phyloP scores from a whole-genome alignment of 2,329 filamentous ascomycete species.

The Sphaerulina vaccinii region DNA sequence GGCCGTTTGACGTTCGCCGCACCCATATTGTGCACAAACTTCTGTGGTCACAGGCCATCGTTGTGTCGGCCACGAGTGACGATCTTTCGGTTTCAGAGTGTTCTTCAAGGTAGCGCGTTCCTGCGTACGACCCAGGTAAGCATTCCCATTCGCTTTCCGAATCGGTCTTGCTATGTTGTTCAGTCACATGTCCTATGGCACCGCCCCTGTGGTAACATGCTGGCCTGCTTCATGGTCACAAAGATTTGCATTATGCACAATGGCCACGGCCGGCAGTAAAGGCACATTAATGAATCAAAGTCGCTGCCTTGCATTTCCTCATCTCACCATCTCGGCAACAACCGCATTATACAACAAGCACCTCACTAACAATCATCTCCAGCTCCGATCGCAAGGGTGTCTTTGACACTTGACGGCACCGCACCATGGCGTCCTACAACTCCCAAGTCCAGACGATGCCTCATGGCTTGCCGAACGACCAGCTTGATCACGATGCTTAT shows the following conservation, averaged over 20 bases:
- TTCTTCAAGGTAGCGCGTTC: constrained; percentile 19
- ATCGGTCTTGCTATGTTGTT: constrained; percentile 6
- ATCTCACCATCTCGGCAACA: background rate
- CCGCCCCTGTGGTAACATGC: constrained; percentile 21
- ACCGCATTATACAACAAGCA: too few relatives aligned
- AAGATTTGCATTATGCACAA: constrained; percentile 23
- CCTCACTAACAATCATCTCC: background rate
- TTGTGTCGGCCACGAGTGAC: constrained; percentile 10
- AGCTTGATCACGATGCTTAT: constrained; percentile 18
- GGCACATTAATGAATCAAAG: constrained; percentile 1
- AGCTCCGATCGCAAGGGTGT: background rate
- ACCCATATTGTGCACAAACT: constrained; percentile 10
- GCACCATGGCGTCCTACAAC: constrained; percentile 21
- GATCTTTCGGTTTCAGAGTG: constrained; percentile 16
- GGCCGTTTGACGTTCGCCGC: constrained; percentile 20
- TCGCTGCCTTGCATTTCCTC: background rate
- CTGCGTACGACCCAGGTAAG: constrained; percentile 27
- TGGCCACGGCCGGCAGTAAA: background rate
- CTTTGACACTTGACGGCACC: background rate
- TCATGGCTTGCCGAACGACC: constrained; percentile 19
- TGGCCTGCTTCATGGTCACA: constrained; percentile 18
- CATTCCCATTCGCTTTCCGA: constrained; percentile 20
- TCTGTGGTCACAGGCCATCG: constrained; percentile 9
- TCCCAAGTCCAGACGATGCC: constrained; percentile 15
- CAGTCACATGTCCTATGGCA: constrained; percentile 17